phyloP scores from a whole-genome alignment of 257 asterid species.

The Sherardia arvensis region DNA sequence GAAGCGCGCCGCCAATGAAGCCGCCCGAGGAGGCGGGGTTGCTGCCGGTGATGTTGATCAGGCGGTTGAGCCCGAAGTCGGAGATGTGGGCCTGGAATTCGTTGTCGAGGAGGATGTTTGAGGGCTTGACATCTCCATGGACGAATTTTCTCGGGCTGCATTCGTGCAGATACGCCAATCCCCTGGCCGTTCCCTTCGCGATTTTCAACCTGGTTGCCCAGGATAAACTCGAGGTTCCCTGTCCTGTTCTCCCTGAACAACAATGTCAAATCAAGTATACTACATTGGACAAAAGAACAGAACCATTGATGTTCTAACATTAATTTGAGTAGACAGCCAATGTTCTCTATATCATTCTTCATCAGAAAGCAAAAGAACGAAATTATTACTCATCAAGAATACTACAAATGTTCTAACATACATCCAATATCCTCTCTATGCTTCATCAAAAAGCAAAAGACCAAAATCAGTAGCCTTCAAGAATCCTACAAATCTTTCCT shows the following conservation, averaged over 20 bases:
- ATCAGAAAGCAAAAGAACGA: background rate
- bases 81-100: slow-evolving; percentile 64
- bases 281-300: too few species aligned
- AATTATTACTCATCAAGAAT: background rate
- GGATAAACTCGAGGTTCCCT: slow-evolving; percentile 46
- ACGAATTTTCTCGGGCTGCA: slow-evolving; percentile 90
- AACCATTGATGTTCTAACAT: too few species aligned
- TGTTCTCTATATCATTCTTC: too few species aligned
- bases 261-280: background rate
- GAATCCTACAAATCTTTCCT: background rate
- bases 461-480: background rate
- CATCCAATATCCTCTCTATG: background rate
- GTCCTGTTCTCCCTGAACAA: slow-evolving; percentile 56
- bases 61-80: slow-evolving; percentile 83
- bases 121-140: slow-evolving; percentile 78
- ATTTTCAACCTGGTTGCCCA: slow-evolving; percentile 70
- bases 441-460: too few species aligned
- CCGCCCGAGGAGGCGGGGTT: slow-evolving; percentile 83
- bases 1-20: slow-evolving; percentile 79
- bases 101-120: slow-evolving; percentile 81
- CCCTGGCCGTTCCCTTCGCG: slow-evolving; percentile 68
- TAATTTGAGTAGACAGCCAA: too few species aligned
- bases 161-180: slow-evolving; percentile 87
- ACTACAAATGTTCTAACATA: background rate
- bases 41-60: slow-evolving; percentile 83